Evolutionary conservation across 2,329 filamentous ascomycete genomes (phyloP).

Genomic region (Eutypa lata): DNA sequence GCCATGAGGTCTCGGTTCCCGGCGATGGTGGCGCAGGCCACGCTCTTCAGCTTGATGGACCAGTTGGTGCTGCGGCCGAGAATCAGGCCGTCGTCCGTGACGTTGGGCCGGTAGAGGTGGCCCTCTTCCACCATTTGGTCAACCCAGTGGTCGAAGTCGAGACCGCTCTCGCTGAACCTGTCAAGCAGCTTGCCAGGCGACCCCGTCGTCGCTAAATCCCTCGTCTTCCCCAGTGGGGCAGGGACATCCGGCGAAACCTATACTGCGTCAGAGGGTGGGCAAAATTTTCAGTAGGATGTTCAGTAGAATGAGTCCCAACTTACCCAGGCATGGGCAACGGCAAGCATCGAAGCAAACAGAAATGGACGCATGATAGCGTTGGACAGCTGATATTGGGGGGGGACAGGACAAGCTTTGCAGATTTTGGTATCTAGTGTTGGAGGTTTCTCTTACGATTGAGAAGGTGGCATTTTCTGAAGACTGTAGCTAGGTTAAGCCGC

Average conservation of each 20-base stretch:
- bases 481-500: too few relatives aligned
- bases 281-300: neutral
- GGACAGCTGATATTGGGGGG: too few relatives aligned
- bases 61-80: neutral
- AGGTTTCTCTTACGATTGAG: too few relatives aligned
- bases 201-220: neutral
- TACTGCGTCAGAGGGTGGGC: neutral
- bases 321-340: neutral
- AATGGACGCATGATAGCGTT: neutral
- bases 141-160: conserved; percentile 1
- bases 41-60: conserved; percentile 2
- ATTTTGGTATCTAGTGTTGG: too few relatives aligned
- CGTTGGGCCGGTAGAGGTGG: neutral
- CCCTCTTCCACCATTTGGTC: neutral
- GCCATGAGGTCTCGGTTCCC: neutral
- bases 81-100: conserved; percentile 1
- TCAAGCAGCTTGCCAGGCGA: neutral
- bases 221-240: neutral
- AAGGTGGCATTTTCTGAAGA: too few relatives aligned
- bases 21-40: neutral
- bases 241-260: neutral
- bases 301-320: neutral
- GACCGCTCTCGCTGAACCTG: neutral
- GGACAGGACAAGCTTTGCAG: too few relatives aligned
- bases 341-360: neutral